phyloP scores from a whole-genome alignment of 768 basidiomycete species.

The Serendipita sp. region DNA sequence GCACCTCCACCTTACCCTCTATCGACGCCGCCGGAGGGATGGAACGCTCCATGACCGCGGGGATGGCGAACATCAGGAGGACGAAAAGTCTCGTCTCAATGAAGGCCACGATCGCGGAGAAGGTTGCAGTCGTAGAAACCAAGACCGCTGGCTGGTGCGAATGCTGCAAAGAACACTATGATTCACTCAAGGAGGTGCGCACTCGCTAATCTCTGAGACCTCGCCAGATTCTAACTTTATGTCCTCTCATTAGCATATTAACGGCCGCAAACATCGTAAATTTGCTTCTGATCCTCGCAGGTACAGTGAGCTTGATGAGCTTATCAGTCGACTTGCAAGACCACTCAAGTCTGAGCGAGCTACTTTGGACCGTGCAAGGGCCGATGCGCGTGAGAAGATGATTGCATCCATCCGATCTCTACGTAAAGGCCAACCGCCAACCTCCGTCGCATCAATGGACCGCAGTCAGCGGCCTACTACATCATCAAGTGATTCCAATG shows the following conservation, averaged over 20 bases:
- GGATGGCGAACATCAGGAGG: slow-evolving; percentile 33
- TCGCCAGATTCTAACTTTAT: slow-evolving; percentile 11
- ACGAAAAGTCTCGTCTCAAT: slow-evolving; percentile 55
- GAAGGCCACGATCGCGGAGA: slow-evolving; percentile 22
- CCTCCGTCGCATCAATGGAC: background rate
- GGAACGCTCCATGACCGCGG: background rate
- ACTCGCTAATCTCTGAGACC: background rate
- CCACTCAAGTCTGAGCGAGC: background rate
- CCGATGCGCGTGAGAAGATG: background rate
- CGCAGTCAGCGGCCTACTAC: background rate
- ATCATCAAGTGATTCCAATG: background rate
- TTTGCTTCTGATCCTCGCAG: slow-evolving; percentile 35
- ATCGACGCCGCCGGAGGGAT: background rate
- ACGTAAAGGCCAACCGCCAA: background rate
- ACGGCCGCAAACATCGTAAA: slow-evolving; percentile 55
- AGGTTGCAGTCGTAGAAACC: slow-evolving; percentile 64
- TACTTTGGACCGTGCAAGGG: background rate
- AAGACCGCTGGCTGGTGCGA: slow-evolving; percentile 95
- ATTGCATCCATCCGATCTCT: background rate
- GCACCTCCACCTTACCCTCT: background rate
- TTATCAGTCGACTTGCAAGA: background rate
- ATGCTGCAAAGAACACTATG: slow-evolving; percentile 81
- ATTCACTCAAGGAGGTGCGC: slow-evolving; percentile 66
- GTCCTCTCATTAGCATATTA: slow-evolving; percentile 42
- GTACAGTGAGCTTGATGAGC: background rate